Conservation (phyloP, 495 filamentous ascomycete genomes). For the Aspergillus conjunctus region DNA sequence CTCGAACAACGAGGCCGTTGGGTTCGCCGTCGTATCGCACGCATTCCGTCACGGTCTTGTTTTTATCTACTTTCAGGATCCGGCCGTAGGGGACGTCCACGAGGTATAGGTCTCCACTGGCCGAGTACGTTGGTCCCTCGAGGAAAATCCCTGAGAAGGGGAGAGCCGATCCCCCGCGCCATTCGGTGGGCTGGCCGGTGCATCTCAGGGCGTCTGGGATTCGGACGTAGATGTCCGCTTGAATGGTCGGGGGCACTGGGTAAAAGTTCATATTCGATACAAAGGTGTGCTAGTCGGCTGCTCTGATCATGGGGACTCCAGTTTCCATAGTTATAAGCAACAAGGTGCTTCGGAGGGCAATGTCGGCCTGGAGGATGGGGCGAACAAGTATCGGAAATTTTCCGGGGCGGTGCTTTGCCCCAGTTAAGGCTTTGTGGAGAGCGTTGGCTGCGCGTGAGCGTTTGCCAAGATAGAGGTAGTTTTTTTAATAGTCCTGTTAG, state of each 20-base stretch:
- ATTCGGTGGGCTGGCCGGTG: constrained; percentile 24
- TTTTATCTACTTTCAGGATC: constrained; percentile 29
- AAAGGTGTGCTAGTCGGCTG: not conserved
- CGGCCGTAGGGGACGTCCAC: constrained; percentile 34
- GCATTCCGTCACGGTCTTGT: constrained; percentile 24
- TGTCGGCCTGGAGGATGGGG: not conserved
- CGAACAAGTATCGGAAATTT: not conserved
- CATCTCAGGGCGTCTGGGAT: constrained; percentile 26
- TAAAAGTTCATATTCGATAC: constrained; percentile 29
- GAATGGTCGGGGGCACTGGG: constrained; percentile 24
- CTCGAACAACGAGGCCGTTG: constrained; percentile 27
- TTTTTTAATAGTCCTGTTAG: not conserved
- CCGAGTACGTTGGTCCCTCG: constrained; percentile 24
- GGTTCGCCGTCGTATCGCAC: constrained; percentile 33
- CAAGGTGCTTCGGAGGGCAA: not conserved
- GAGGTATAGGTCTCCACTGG: constrained; percentile 26
- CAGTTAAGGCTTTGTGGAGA: not conserved
- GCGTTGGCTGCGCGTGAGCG: not conserved
- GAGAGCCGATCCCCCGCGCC: constrained; percentile 23
- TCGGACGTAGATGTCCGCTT: constrained; percentile 25
- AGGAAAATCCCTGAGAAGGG: constrained; percentile 29
- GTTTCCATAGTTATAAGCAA: not conserved
- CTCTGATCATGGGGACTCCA: not conserved
- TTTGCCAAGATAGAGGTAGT: not conserved
- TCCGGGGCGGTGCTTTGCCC: not conserved